A percentile compares a stretch with the other conserved stretches of the same genome.
Evolutionary conservation across 169 alveolate genomes (phyloP).

Genomic region (Plasmodium inui): DNA sequence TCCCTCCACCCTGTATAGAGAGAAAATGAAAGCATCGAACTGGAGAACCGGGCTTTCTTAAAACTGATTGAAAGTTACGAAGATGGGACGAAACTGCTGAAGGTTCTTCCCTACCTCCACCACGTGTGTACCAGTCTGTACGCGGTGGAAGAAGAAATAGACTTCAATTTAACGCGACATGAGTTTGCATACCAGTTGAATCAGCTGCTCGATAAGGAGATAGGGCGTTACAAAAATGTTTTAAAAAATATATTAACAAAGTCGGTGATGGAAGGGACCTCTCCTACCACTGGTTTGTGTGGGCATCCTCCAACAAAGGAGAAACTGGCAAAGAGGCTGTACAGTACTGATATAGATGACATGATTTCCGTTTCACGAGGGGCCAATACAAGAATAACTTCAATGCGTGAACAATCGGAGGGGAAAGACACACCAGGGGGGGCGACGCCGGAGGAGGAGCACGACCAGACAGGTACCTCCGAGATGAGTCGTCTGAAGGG

Average conservation of each 20-base stretch:
- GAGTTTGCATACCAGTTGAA: not conserved
- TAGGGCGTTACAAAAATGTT: not conserved
- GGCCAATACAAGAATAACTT: not conserved
- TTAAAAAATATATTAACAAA: constrained; percentile 23
- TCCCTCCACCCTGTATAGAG: not conserved
- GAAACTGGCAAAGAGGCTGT: not conserved
- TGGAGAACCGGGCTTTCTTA: constrained; percentile 43
- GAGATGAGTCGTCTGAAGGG: not conserved
- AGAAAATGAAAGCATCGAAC: constrained; percentile 21
- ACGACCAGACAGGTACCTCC: not conserved
- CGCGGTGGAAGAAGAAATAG: constrained; percentile 7
- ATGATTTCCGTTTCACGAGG: not conserved
- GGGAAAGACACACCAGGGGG: not conserved
- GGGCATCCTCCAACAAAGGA: not conserved
- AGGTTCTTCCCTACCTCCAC: constrained; percentile 26
- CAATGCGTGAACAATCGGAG: not conserved
- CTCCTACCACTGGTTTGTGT: not conserved
- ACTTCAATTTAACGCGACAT: not conserved
- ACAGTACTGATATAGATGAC: constrained; percentile 13
- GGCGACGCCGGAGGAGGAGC: not conserved
- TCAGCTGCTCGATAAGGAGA: constrained; percentile 3
- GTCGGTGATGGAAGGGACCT: not conserved
- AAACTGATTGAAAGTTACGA: constrained; percentile 51
- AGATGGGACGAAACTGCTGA: constrained; percentile 22
- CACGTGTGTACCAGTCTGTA: constrained; percentile 53